Evolutionary conservation across 225 moss, liverwort and hornwort species (phyloP), one percentile per base, ranked within the genome.

Genomic region (Ulota crispa): DNA sequence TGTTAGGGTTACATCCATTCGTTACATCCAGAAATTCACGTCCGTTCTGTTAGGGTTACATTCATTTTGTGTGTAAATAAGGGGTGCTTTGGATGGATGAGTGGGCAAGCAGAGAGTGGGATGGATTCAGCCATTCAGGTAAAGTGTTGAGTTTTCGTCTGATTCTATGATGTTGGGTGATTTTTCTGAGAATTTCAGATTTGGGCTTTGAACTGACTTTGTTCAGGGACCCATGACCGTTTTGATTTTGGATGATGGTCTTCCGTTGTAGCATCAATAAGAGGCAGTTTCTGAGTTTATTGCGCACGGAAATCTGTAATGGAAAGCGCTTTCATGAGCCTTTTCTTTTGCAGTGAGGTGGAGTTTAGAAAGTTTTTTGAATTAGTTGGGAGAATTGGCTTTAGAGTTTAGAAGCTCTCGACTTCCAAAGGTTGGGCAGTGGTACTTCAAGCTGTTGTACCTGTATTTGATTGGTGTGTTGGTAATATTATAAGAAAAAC

Each of bases 401-500:
- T 1, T 3, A 14, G 21, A 3, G 21, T 62, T 1, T 1, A 14
- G 21, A 3, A 23, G 7, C 28, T 13, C 13, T 28, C 7, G 2
- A 4, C 28, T 21, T 20, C 42, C 28, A 6, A 15, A 20, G 20
- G 28, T 12, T 20, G 0, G n/a, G 9, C 23, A 15, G 16, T 8
- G 20, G 2, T 12, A 18, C 28, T 27, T 41, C 11, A 7, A 50
- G 50, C 6, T 60, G 39, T 59, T 19, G 21, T 28, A 2, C 7
- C 4, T 31, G 16, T 28, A 2, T 12, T 7, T 31, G 16, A 47
- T n/a, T 64, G 9, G 32, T n/a, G 76, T 47, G 50, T 24, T 45
- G 5, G 1, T 32, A 5, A 14, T 9, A 1, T 9, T 15, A 2
- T 21, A 3, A 30, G 2, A 7, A 0, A 23, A 11, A 30, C 7